phyloP scores from a whole-genome alignment of 2,329 filamentous ascomycete species.

The Aureobasidium sp. region DNA sequence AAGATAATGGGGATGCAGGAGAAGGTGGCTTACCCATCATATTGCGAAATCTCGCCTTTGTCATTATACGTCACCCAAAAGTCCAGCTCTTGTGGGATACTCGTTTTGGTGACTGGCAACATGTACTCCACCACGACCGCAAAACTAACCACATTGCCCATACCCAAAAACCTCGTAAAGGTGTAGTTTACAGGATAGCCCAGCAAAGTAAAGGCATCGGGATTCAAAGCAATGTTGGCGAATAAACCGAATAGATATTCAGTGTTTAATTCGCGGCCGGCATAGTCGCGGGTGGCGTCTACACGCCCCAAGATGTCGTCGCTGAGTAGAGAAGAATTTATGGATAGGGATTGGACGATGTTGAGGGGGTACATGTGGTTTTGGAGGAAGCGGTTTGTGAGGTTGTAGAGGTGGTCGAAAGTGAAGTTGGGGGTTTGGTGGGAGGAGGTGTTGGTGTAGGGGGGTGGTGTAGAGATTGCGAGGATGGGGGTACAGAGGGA shows the following conservation, averaged over 20 bases:
- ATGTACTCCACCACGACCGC: not conserved
- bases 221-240: slow-evolving; percentile 5
- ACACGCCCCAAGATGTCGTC: not conserved
- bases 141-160: not conserved
- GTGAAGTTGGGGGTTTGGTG: not conserved
- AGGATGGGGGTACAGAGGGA: not conserved
- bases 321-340: not conserved
- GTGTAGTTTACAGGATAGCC: not conserved
- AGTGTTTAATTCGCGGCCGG: not conserved
- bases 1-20: not conserved
- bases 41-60: not conserved
- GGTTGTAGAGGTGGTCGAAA: not conserved
- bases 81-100: not conserved
- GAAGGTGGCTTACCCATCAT: not conserved
- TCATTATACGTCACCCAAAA: not conserved
- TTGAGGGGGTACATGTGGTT: slow-evolving; percentile 8
- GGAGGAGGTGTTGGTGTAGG: not conserved
- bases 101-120: not conserved
- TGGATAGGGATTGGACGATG: not conserved
- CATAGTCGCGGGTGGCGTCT: slow-evolving; percentile 1
- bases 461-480: not conserved
- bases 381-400: not conserved
- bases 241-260: slow-evolving; percentile 2
- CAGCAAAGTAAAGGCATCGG: not conserved
- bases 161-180: not conserved